Conservation (phyloP, 805 yeast genomes). For the Starmera amethionina region DNA sequence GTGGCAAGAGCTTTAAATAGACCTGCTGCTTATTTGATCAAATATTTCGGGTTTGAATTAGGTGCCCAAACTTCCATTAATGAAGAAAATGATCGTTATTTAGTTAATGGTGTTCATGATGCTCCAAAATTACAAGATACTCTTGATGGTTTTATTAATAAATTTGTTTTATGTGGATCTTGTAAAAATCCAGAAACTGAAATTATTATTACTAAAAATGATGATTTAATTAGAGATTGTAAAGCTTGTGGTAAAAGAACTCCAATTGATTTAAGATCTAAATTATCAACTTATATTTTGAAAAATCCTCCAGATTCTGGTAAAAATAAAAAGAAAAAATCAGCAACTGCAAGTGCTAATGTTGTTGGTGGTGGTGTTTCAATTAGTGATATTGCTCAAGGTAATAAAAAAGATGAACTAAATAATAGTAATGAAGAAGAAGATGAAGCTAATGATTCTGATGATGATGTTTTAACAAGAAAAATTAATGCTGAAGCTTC, state of each 20-base stretch:
- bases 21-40: constrained; percentile 86
- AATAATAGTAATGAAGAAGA: constrained; percentile 19
- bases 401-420: constrained; percentile 21
- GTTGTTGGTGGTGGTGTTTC: constrained; percentile 83
- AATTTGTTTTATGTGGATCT: constrained; percentile 85
- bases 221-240: constrained; percentile 79
- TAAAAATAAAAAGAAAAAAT: constrained; percentile 55
- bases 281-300: constrained; percentile 74
- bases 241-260: constrained; percentile 96
- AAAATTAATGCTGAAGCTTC: constrained; percentile 82
- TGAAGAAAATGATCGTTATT: constrained; percentile 74
- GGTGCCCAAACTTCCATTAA: constrained; percentile 91
- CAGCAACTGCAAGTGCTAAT: constrained; percentile 85
- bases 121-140: constrained; percentile 84
- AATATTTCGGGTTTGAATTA: constrained; percentile 91
- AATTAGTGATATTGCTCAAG: constrained; percentile 67
- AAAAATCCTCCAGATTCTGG: constrained; percentile 78
- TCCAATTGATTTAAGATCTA: constrained; percentile 74
- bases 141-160: constrained; percentile 87
- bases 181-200: constrained; percentile 98
- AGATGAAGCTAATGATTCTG: constrained; percentile 39
- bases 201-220: constrained; percentile 67
- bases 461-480: constrained; percentile 66
- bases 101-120: constrained; percentile 94
- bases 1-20: constrained; percentile 92